Evolutionary conservation across 805 yeast species (phyloP).

Genomic region (Suhomyces sp.): DNA sequence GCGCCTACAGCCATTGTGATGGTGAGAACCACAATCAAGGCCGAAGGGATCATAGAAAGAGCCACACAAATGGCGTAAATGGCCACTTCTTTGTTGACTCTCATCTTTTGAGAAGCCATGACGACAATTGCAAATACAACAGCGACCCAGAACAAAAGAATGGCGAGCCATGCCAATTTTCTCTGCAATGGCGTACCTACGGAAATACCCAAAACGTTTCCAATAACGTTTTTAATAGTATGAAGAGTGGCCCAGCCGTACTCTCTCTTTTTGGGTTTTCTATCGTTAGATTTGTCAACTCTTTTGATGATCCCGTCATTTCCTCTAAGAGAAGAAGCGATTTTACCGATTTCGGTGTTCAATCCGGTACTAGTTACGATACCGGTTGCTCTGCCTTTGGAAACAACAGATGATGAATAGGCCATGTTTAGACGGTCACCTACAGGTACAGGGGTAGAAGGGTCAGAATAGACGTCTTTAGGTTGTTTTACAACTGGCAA

Average conservation of each 20-base stretch:
- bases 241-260: conserved; percentile 46
- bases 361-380: conserved; percentile 68
- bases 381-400: conserved; percentile 75
- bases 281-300: conserved; percentile 40
- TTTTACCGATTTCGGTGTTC: conserved; percentile 69
- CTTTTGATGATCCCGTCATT: conserved; percentile 36
- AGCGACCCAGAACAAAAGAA: conserved; percentile 67
- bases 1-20: conserved; percentile 85
- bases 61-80: conserved; percentile 87
- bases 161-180: conserved; percentile 72
- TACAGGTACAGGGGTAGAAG: conserved; percentile 46
- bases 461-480: conserved; percentile 34
- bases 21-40: conserved; percentile 76
- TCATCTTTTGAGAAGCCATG: conserved; percentile 77
- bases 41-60: conserved; percentile 78
- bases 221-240: conserved; percentile 53
- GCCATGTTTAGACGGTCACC: conserved; percentile 77
- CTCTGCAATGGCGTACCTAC: conserved; percentile 83
- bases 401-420: conserved; percentile 62
- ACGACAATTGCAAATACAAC: conserved; percentile 84
- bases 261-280: conserved; percentile 41
- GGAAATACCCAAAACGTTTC: conserved; percentile 69
- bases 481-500: conserved; percentile 59
- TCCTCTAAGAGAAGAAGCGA: conserved; percentile 57
- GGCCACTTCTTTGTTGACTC: conserved; percentile 77